A percentile compares a stretch with the other conserved stretches of the same genome.
Conservation (phyloP, 805 yeast genomes). For the Kodamaea leandrae region DNA sequence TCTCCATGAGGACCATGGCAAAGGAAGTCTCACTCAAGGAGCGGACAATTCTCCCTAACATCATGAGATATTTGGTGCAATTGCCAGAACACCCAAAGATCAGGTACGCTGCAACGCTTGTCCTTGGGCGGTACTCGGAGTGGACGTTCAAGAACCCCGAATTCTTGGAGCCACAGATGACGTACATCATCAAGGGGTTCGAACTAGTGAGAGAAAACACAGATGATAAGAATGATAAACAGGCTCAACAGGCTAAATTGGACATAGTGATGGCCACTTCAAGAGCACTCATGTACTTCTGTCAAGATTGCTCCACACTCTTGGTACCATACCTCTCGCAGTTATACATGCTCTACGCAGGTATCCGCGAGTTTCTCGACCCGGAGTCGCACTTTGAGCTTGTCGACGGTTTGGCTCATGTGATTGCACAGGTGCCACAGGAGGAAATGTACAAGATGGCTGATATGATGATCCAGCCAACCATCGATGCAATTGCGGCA, state of each 20-base stretch:
- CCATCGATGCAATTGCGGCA: slow-evolving; percentile 39
- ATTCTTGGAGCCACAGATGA: slow-evolving; percentile 74
- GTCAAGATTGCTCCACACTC: slow-evolving; percentile 79
- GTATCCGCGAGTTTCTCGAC: slow-evolving; percentile 53
- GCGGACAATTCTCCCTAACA: slow-evolving; percentile 64
- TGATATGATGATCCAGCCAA: slow-evolving; percentile 64
- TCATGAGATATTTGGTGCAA: slow-evolving; percentile 64
- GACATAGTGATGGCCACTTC: slow-evolving; percentile 82
- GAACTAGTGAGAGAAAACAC: slow-evolving; percentile 14
- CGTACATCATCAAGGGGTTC: slow-evolving; percentile 80
- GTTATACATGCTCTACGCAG: slow-evolving; percentile 67
- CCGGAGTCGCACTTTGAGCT: slow-evolving; percentile 70
- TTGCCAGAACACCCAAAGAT: slow-evolving; percentile 84
- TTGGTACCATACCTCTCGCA: slow-evolving; percentile 71
- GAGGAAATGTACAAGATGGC: slow-evolving; percentile 53
- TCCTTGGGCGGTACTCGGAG: slow-evolving; percentile 92
- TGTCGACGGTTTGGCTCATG: slow-evolving; percentile 86
- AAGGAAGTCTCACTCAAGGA: slow-evolving; percentile 75
- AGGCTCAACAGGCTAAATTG: slow-evolving; percentile 16
- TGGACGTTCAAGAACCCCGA: slow-evolving; percentile 91
- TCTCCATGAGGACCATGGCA: slow-evolving; percentile 91
- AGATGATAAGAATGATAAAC: slow-evolving; percentile 6
- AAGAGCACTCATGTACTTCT: slow-evolving; percentile 89
- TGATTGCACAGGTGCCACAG: slow-evolving; percentile 59
- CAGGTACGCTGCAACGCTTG: slow-evolving; percentile 89